phyloP scores from a whole-genome alignment of 768 basidiomycete species.

The Suillus brevipes region DNA sequence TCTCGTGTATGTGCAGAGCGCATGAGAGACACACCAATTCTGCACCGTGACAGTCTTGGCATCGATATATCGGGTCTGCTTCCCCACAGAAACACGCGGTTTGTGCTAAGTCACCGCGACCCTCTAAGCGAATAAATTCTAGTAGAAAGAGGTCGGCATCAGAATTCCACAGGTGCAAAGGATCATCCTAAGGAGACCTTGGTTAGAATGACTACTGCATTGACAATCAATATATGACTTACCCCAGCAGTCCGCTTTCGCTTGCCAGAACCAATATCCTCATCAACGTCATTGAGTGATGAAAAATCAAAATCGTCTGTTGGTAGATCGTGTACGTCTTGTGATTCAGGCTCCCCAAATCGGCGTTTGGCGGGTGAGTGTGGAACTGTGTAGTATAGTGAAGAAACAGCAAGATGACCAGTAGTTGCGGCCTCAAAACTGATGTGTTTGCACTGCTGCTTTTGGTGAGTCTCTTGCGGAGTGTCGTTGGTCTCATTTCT shows the following conservation, averaged over 20 bases:
- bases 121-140: slow-evolving; percentile 4
- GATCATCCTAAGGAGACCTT: slow-evolving; percentile 2
- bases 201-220: not conserved
- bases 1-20: not conserved
- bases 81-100: not conserved
- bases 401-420: not conserved
- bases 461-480: not conserved
- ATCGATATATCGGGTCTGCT: not conserved
- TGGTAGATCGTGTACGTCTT: not conserved
- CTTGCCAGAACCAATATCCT: not conserved
- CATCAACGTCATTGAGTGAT: not conserved
- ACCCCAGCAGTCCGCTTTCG: not conserved
- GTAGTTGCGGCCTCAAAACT: not conserved
- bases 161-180: not conserved
- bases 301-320: not conserved
- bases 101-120: not conserved
- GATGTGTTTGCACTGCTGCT: not conserved
- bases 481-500: not conserved
- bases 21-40: not conserved
- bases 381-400: not conserved
- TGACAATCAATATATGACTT: not conserved
- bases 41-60: not conserved
- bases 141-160: not conserved
- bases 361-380: not conserved
- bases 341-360: not conserved